Evolutionary conservation across 192 early-diverging fungal species (phyloP).

Genomic region (Linnemannia exigua): DNA sequence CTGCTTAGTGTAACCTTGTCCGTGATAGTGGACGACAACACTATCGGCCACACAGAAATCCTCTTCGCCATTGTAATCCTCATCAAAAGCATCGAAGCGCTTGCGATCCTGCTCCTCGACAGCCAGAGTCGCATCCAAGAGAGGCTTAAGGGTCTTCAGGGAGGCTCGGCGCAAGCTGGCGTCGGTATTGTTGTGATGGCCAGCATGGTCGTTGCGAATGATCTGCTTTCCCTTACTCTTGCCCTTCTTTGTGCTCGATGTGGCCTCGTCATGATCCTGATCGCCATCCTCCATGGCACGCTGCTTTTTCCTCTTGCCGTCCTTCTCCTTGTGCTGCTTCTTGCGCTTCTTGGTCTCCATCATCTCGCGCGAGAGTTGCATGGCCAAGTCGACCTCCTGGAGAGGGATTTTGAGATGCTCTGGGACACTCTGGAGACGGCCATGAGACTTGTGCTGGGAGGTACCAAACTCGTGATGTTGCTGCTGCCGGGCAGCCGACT

Average conservation of each 20-base stretch:
- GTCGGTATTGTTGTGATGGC: background rate
- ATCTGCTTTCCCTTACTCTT: background rate
- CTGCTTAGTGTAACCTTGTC: background rate
- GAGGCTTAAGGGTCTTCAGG: constrained; percentile 29
- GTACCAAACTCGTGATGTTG: background rate
- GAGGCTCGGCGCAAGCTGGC: constrained; percentile 1
- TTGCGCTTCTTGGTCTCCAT: constrained; percentile 19
- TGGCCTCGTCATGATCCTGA: constrained; percentile 17
- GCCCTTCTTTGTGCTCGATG: background rate
- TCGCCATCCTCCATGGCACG: constrained; percentile 5
- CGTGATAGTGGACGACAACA: background rate
- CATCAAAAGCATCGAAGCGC: background rate
- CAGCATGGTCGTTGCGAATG: background rate
- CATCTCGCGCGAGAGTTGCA: constrained; percentile 47
- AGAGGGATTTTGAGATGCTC: constrained; percentile 29
- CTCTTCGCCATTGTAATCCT: constrained; percentile 11
- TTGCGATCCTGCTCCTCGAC: background rate
- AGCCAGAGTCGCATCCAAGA: constrained; percentile 22
- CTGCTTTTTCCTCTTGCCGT: background rate
- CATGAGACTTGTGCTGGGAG: background rate
- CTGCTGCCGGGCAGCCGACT: background rate
- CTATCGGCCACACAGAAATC: background rate
- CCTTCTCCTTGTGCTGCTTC: constrained; percentile 14
- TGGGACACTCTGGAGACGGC: constrained; percentile 13
- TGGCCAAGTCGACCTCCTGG: constrained; percentile 33